Percentiles rank a stretch among this genome's conserved stretches.
phyloP scores from a whole-genome alignment of 108 stramenopile species.

The Cyclotella choctawhatcheeana region DNA sequence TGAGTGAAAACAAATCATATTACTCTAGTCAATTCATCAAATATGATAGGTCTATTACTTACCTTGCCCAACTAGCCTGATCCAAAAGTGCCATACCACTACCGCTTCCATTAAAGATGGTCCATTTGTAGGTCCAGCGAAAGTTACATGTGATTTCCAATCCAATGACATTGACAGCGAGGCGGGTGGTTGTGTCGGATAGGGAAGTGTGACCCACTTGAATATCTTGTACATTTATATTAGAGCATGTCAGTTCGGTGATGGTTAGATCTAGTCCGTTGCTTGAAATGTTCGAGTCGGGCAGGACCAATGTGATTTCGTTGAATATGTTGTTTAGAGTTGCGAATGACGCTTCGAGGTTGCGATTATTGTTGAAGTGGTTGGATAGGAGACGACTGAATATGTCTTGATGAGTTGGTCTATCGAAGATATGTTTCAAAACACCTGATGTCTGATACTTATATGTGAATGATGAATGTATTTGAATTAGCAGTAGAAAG shows the following conservation, averaged over 20 bases:
- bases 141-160: constrained; percentile 37
- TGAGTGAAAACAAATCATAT: no score
- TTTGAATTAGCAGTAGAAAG: not conserved
- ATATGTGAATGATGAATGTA: not conserved
- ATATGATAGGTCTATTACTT: no score
- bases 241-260: constrained; percentile 29
- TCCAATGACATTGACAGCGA: constrained; percentile 27
- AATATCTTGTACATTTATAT: constrained; percentile 30
- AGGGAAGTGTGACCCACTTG: constrained; percentile 18
- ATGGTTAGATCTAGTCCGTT: constrained; percentile 45
- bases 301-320: constrained; percentile 33
- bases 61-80: constrained; percentile 30
- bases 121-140: constrained; percentile 47
- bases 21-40: no score
- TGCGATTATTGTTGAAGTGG: not conserved
- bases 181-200: constrained; percentile 8
- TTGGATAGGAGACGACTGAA: constrained; percentile 1
- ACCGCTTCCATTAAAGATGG: constrained; percentile 47
- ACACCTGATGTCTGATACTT: no score
- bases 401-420: no score
- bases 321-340: constrained; percentile 43
- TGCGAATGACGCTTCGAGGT: constrained; percentile 29
- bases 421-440: no score
- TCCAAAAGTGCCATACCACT: constrained; percentile 22
- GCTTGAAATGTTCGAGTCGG: constrained; percentile 35